Base-by-base conservation (phyloP, 495 filamentous ascomycete genomes). In the Neurospora sp. region DNA sequence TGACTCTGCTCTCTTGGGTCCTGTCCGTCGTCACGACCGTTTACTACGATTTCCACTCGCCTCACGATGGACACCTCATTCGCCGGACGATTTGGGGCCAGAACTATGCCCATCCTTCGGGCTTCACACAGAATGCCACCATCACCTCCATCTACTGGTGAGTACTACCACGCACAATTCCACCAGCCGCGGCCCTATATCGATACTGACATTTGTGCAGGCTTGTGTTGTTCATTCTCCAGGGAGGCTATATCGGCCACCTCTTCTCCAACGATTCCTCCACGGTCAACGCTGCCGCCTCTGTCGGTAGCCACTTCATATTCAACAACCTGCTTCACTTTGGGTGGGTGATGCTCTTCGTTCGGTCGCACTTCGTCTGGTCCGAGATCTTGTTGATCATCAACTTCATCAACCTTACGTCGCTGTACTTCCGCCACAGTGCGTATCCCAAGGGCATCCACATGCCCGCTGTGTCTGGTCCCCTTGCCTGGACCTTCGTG, bases 251-350 rank as follows among this genome's bases (percentile, higher is more conserved):
- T 79, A 81, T 92, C 74, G 89, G 85, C 78, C 88, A 92, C 74
- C 88, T 97, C 70, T 96, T 93, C 86, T 87, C 86, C 39, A 83
- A 84, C 71, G 86, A 91, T 71, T 77, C 83, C 31, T 85, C 84
- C 22, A 76, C 86, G 7, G 89, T 92, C 72, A 86, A 87, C 45
- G 83, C 88, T n/a, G 92, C 94, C 39, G 91, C 90, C 74, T 87
- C 91, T 61, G 89, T 95, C 14, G 93, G 91, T 73, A 86, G 88
- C 73, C 92, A 97, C 83, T 97, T 94, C 81, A 94, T 96, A 78
- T 72, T 92, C 76, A 90, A 91, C 85, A 97, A 96, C 83, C 80
- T 97, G 14, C 87, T 97, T 69, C 84, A 91, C 76, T 90, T 93
- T 69, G 87, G 84, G 69, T 96, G 92, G 83, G 87, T 96, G 44